A percentile compares a stretch with the other conserved stretches of the same genome.
These are phyloP conservation scores for Linnemannia elongata DNA, from an alignment of 192 early-diverging fungal genomes.

Conservation along the genomic window DNA sequence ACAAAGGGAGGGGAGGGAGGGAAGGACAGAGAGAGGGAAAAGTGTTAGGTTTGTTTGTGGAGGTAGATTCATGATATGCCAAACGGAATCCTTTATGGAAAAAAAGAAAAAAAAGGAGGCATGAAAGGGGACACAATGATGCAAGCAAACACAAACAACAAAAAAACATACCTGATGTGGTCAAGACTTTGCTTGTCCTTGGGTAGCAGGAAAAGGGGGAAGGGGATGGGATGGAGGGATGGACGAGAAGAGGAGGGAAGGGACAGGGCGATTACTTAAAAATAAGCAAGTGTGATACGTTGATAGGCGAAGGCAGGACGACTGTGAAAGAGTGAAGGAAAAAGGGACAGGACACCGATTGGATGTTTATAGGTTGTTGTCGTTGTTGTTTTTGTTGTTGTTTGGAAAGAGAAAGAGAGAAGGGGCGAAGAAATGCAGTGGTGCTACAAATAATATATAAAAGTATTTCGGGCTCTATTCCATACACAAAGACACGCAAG, in stretches of 20 bases:
- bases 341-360: neutral
- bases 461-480: neutral
- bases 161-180: conserved; percentile 32
- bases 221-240: too few relatives aligned
- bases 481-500: neutral
- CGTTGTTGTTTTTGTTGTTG: neutral
- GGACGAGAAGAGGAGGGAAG: neutral
- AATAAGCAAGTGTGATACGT: neutral
- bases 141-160: neutral
- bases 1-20: neutral
- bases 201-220: conserved; percentile 10
- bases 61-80: conserved; percentile 40
- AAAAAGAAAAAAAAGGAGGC: conserved; percentile 23
- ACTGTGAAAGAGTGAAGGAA: neutral
- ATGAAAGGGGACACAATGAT: conserved; percentile 26
- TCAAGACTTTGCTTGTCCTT: neutral
- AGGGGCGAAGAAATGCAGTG: neutral
- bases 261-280: conserved; percentile 10
- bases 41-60: conserved; percentile 9
- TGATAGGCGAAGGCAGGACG: neutral
- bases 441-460: neutral
- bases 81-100: neutral
- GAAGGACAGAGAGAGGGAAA: neutral
- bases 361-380: neutral
- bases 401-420: neutral